Evolutionary conservation across 2,329 filamentous ascomycete genomes (phyloP).

Genomic region (Scedosporium minutisporum): DNA sequence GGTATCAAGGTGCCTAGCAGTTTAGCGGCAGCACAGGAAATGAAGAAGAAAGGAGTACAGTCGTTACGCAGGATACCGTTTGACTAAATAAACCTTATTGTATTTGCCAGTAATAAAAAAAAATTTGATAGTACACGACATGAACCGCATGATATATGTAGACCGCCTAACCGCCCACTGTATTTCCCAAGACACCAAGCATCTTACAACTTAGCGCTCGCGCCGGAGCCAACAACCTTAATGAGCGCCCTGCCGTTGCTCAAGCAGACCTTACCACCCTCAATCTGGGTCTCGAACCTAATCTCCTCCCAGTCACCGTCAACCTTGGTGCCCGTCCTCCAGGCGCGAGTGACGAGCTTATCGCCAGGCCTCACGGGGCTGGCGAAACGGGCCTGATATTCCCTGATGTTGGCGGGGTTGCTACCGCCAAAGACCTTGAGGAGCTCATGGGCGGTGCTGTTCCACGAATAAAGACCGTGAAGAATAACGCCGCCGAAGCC

Average conservation of each 20-base stretch:
- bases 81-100: constrained; percentile 41
- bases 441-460: constrained; percentile 64
- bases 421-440: constrained; percentile 64
- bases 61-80: constrained; percentile 69
- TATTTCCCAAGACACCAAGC: background rate
- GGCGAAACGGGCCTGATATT: constrained; percentile 84
- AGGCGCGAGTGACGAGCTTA: constrained; percentile 71
- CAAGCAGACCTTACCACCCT: constrained; percentile 73
- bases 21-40: constrained; percentile 80
- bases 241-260: constrained; percentile 80
- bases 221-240: constrained; percentile 43
- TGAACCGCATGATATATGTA: background rate
- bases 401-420: constrained; percentile 71
- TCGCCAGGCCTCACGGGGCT: constrained; percentile 76
- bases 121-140: background rate
- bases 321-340: constrained; percentile 58
- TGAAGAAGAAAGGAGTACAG: constrained; percentile 61
- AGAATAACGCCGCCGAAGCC: constrained; percentile 84
- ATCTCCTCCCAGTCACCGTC: constrained; percentile 69
- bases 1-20: constrained; percentile 96
- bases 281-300: constrained; percentile 68
- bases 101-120: background rate
- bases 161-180: background rate
- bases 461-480: constrained; percentile 84
- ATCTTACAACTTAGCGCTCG: constrained; percentile 42